Conservation (phyloP, 192 early-diverging fungal species). For the Tieghemiomyces parasiticus region DNA sequence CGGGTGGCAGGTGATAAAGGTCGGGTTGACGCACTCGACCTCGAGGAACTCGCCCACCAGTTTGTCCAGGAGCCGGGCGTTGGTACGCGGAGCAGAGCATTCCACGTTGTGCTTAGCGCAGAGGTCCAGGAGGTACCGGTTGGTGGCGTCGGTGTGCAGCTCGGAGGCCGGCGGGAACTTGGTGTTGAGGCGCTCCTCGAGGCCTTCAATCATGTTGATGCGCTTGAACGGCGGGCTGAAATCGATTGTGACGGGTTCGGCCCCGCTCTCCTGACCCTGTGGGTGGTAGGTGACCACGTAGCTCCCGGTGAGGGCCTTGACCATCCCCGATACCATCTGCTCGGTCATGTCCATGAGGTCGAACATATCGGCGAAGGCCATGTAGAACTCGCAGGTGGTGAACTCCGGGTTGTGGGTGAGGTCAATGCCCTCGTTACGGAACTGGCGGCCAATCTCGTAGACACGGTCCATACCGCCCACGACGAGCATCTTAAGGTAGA, state of each 20-base stretch:
- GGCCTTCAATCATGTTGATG: slow-evolving; percentile 80
- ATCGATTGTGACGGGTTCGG: slow-evolving; percentile 71
- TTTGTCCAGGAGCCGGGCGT: slow-evolving; percentile 90
- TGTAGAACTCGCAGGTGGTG: slow-evolving; percentile 99
- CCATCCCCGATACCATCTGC: slow-evolving; percentile 73
- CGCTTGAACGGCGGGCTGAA: slow-evolving; percentile 94
- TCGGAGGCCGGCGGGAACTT: slow-evolving; percentile 82
- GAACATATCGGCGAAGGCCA: slow-evolving; percentile 97
- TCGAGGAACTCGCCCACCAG: slow-evolving; percentile 73
- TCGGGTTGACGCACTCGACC: slow-evolving; percentile 64
- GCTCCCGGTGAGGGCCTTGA: slow-evolving; percentile 76
- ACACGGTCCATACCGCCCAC: slow-evolving; percentile 98
- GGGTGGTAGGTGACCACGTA: slow-evolving; percentile 95
- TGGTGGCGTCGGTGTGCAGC: slow-evolving; percentile 65
- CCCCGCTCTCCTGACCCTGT: slow-evolving; percentile 64
- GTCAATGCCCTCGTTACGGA: slow-evolving; percentile 98
- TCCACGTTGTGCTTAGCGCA: slow-evolving; percentile 93
- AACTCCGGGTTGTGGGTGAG: slow-evolving; percentile 99
- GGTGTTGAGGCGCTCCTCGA: slow-evolving; percentile 78
- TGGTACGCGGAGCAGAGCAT: slow-evolving; percentile 86
- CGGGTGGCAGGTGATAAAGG: slow-evolving; percentile 95
- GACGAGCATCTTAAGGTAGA: slow-evolving; percentile 95
- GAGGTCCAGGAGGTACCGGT: slow-evolving; percentile 82
- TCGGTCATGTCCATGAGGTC: slow-evolving; percentile 97
- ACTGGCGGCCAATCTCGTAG: slow-evolving; percentile 98